Base-by-base conservation (phyloP, 176 grass and related monocot species). In the Phragmites australis region DNA sequence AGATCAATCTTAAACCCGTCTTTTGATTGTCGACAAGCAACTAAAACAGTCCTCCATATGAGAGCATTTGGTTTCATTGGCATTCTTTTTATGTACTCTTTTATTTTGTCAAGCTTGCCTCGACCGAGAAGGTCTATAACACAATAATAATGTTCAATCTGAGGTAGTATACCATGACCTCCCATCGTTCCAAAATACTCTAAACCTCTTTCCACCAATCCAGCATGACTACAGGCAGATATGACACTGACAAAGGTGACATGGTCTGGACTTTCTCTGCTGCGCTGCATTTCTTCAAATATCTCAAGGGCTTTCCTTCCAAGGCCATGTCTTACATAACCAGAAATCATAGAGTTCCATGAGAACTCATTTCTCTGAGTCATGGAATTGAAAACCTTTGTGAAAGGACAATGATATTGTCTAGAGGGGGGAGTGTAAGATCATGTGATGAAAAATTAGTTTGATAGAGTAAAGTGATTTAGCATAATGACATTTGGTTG, bases 271-370 rank as follows among this genome's bases (percentile, higher is more conserved):
- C 14, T 63, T 72, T 68, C 66, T 78, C 64, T 75, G 3, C 51
- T 83, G 52, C 21, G 65, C 63, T 81, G 87, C 93, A 96, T 96
- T 88, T 96, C 79, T 46, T 83, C 77, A 68, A 96, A 96, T 30
- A 84, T 79, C 48, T 90, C 88, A 77, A 90, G 68, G 85, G 90
- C 93, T 83, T 96, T 86, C 74, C 68, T 82, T 62, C 84, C 87
- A 27, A 88, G 71, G 41, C 93, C 93, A 88, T 96, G 87, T 73
- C 87, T 84, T 59, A 87, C 93, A 85, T 85, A 96, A 78, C 85
- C 93, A 74, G 89, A 96, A 80, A 96, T 96, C 93, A 96, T 96
- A 52, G 90, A 96, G 64, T 96, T 96, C 89, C 89, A 96, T 57
- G 88, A 88, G 77, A 96, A 92, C 61, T 96, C 76, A 81, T 96